phyloP scores from a whole-genome alignment of 225 moss, liverwort and hornwort genomes.

The Physcomitrellopsis africana region DNA sequence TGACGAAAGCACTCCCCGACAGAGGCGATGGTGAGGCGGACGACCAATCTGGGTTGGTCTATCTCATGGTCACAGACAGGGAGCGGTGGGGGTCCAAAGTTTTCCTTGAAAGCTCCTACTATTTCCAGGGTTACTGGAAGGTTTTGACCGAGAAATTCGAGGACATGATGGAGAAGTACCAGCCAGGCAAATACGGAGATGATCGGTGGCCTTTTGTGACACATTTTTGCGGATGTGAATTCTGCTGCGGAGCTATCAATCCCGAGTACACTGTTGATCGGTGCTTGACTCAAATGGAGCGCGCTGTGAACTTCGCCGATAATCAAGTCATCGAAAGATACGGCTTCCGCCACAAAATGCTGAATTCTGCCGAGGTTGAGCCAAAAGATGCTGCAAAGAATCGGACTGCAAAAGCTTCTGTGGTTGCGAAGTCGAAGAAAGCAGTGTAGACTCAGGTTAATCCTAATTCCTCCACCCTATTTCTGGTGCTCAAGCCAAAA shows the following conservation, averaged over 20 bases:
- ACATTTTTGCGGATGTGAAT: conserved; percentile 90
- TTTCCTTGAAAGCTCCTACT: conserved; percentile 77
- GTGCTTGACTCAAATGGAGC: conserved; percentile 78
- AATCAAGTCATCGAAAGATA: conserved; percentile 74
- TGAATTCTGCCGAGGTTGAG: conserved; percentile 57
- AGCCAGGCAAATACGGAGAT: conserved; percentile 70
- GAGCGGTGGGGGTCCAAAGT: conserved; percentile 54
- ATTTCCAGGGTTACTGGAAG: conserved; percentile 87
- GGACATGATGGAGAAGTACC: conserved; percentile 76
- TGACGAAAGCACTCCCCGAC: conserved; percentile 46
- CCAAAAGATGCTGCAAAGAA: neutral
- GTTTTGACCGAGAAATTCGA: conserved; percentile 73
- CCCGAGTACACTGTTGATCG: conserved; percentile 76
- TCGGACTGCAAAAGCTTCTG: conserved; percentile 16
- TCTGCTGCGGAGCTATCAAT: conserved; percentile 72
- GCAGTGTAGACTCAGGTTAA: conserved; percentile 33
- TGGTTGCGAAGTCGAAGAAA: conserved; percentile 31
- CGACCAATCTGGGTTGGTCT: conserved; percentile 51
- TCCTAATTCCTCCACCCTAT: neutral
- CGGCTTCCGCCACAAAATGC: conserved; percentile 68
- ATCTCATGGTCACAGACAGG: conserved; percentile 43
- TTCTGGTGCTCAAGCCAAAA: neutral
- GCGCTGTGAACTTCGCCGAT: conserved; percentile 87
- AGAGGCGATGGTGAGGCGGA: conserved; percentile 46
- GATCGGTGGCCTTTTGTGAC: conserved; percentile 88